These are phyloP conservation scores for Nakazawaea populi DNA, from an alignment of 805 yeast species.

Conservation along the genomic window DNA sequence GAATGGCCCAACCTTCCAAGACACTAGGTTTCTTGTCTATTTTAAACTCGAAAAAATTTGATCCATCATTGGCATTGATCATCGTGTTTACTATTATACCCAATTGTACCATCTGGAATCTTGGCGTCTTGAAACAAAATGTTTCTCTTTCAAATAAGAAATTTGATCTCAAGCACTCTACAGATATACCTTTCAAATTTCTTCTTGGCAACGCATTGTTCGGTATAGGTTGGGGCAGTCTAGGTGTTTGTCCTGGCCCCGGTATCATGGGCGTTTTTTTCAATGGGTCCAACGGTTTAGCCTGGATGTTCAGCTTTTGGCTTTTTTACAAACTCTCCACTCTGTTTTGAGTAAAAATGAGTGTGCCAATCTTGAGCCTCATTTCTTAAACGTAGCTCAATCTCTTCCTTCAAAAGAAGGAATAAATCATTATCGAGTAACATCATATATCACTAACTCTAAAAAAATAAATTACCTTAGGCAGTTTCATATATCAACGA, in stretches of 20 bases:
- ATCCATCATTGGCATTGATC: conserved; percentile 42
- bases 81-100: conserved; percentile 38
- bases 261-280: conserved; percentile 28
- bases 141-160: neutral
- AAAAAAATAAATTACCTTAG: conserved; percentile 17
- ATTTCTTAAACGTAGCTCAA: no score
- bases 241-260: conserved; percentile 52
- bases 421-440: no score
- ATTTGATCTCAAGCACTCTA: conserved; percentile 21
- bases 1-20: conserved; percentile 38
- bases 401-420: no score
- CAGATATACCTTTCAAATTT: conserved; percentile 23
- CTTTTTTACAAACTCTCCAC: conserved; percentile 19
- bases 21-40: conserved; percentile 41
- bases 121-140: conserved; percentile 15
- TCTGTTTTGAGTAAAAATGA: neutral
- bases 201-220: conserved; percentile 37
- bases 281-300: conserved; percentile 18
- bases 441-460: no score
- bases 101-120: conserved; percentile 32
- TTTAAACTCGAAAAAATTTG: conserved; percentile 28
- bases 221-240: conserved; percentile 49
- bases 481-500: conserved; percentile 62
- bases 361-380: no score
- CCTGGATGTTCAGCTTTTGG: conserved; percentile 23